These are phyloP conservation scores for Coemansia biformis DNA, from an alignment of 192 early-diverging fungal species.

Conservation along the genomic window DNA sequence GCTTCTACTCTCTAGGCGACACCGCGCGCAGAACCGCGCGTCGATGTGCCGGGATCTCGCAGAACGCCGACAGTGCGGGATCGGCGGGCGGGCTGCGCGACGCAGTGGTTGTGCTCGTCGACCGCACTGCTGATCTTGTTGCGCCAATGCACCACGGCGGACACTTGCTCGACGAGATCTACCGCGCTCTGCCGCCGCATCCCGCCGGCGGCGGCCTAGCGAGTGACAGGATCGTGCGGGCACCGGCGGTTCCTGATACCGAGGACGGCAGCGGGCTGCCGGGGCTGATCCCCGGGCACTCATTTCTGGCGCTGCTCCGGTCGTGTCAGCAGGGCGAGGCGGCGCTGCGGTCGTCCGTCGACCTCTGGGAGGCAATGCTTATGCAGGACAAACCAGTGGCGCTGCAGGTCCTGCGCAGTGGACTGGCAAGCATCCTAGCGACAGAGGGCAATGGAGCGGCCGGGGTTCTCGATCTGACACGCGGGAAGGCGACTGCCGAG, in stretches of 20 bases:
- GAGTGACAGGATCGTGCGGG: slow-evolving; percentile 2
- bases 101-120: slow-evolving; percentile 34
- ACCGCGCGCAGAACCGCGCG: slow-evolving; percentile 22
- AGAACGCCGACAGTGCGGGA: not conserved
- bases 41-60: slow-evolving; percentile 21
- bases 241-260: not conserved
- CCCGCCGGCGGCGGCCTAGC: not conserved
- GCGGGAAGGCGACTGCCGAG: slow-evolving; percentile 15
- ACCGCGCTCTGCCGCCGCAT: slow-evolving; percentile 7
- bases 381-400: slow-evolving; percentile 25
- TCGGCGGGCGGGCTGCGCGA: not conserved
- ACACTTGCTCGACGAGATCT: slow-evolving; percentile 28
- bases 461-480: slow-evolving; percentile 2
- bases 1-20: slow-evolving; percentile 39
- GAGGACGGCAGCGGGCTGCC: not conserved
- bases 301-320: slow-evolving; percentile 18
- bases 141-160: slow-evolving; percentile 27
- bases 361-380: slow-evolving; percentile 30
- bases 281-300: not conserved
- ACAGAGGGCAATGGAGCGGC: not conserved
- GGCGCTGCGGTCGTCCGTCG: not conserved
- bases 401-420: slow-evolving; percentile 31
- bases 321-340: not conserved
- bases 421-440: slow-evolving; percentile 7
- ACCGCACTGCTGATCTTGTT: slow-evolving; percentile 36